Base-by-base conservation (phyloP, 2,329 filamentous ascomycete species). In the Diaporthe sp. region DNA sequence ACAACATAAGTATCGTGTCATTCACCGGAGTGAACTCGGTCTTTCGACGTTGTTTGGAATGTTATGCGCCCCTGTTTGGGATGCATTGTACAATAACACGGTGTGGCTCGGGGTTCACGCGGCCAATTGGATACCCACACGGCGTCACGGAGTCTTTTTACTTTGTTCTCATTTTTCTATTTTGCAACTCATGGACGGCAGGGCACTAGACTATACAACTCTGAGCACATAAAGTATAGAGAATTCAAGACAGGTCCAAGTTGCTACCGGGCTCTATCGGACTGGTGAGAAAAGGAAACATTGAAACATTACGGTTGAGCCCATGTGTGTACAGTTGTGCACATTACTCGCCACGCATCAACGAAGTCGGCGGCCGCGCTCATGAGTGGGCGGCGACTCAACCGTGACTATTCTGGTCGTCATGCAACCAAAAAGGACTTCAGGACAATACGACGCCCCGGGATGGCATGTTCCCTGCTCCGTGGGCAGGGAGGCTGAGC, bases 401-500 rank as follows among this genome's bases (percentile, higher is more conserved):
- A 44, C 5, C 22, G 44, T 51, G 15, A 44, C 61, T 67, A 37
- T 67, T 51, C 44, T 67, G 61, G 61, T 67, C 61, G 44, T 67
- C 44, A 67, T 67, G 61, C 61, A 67, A 5, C 44, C 37, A 2
- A 49, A 17, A 20, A 20, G 8, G 28, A 28, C 28, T 28, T 28
- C 28, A 28, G 28, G 9, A 47, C n/a, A 8, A 67, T 65, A 65
- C 60, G 42, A 47, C 60, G 60, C 39, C 22, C 12, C 22, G 25
- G 37, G 17, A 12, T 65, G 42, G 60, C 60, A 65, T 65, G 25
- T 65, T 65, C 39, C 60, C 60, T 65, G 60, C 9, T 15, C 25
- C 10, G 25, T 13, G 42, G 13, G 17, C 60, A 65, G 17, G 22
- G 63, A 68, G 63, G 63, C 63, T 53, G 39, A 53, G 44, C 63